Conservation (phyloP, 345 rosid genomes). For the Mallotus nudiflorus region DNA sequence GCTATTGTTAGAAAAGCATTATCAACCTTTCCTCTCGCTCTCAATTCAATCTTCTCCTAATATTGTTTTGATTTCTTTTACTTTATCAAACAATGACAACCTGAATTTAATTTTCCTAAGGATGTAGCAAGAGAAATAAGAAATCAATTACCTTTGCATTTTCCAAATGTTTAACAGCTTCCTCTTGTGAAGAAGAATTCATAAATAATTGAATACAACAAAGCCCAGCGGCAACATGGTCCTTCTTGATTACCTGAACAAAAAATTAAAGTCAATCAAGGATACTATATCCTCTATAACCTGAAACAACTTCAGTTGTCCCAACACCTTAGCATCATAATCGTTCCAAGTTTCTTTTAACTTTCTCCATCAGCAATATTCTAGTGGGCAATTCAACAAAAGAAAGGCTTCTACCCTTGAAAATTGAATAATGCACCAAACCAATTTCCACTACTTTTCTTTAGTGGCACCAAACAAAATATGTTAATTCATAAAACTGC, state of each 20-base stretch:
- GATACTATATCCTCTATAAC: neutral
- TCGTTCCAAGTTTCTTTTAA: neutral
- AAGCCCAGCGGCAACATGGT: constrained; percentile 91
- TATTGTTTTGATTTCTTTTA: too few species aligned
- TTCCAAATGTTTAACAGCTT: constrained; percentile 89
- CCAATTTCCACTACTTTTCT: neutral
- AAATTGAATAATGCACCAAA: neutral
- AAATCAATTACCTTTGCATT: constrained; percentile 65
- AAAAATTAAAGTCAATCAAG: neutral
- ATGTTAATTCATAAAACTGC: neutral
- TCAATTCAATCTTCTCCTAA: too few species aligned
- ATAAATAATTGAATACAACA: constrained; percentile 92
- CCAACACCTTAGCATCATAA: neutral
- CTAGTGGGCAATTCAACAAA: neutral
- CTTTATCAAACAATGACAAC: too few species aligned
- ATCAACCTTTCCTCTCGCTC: too few species aligned
- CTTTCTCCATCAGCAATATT: neutral
- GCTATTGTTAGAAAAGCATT: too few species aligned
- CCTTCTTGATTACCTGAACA: constrained; percentile 88
- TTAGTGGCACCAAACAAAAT: neutral
- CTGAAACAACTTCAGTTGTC: neutral
- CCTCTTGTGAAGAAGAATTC: constrained; percentile 87
- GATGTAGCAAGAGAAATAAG: neutral
- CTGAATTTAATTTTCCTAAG: too few species aligned
- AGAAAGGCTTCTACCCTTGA: neutral